These are phyloP conservation scores for Thermomyces lanuginosus DNA, from an alignment of 2,329 filamentous ascomycete species.

Conservation along the genomic window DNA sequence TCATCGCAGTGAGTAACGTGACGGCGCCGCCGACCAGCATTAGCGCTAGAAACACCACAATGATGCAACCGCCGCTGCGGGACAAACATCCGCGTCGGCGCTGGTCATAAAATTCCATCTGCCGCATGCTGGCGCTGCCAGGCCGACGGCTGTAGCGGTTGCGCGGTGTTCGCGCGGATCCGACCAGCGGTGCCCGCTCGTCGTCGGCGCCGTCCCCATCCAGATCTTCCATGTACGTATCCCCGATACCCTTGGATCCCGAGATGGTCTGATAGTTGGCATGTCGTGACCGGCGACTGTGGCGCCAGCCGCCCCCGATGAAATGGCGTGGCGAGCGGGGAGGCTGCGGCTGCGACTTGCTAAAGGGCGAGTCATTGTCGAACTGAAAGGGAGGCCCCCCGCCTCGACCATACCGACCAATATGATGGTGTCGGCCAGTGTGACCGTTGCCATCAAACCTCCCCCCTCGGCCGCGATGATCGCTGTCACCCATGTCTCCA, in stretches of 20 bases:
- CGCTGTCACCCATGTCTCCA: slow-evolving; percentile 52
- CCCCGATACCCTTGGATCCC: slow-evolving; percentile 40
- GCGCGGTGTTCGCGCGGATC: slow-evolving; percentile 42
- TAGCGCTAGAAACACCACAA: slow-evolving; percentile 66
- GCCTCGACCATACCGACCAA: slow-evolving; percentile 60
- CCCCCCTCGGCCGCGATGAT: slow-evolving; percentile 42
- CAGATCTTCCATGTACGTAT: slow-evolving; percentile 57
- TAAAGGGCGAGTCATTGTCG: slow-evolving; percentile 62
- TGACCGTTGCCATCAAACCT: slow-evolving; percentile 44
- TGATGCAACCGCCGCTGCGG: slow-evolving; percentile 71
- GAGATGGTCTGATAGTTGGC: slow-evolving; percentile 32
- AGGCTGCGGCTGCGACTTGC: slow-evolving; percentile 41
- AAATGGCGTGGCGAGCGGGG: slow-evolving; percentile 44
- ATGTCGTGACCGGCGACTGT: slow-evolving; percentile 51
- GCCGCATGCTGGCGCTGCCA: slow-evolving; percentile 43
- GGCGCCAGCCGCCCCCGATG: slow-evolving; percentile 38
- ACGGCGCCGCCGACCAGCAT: slow-evolving; percentile 72
- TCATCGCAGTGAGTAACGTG: slow-evolving; percentile 80
- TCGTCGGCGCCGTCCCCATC: slow-evolving; percentile 74
- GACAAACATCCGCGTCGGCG: slow-evolving; percentile 47
- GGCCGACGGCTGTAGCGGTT: slow-evolving; percentile 40
- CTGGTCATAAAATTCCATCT: slow-evolving; percentile 58
- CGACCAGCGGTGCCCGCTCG: slow-evolving; percentile 70
- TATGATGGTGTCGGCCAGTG: slow-evolving; percentile 60
- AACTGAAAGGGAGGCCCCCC: slow-evolving; percentile 54